Conservation (phyloP, 345 rosid genomes). For the Corchorus olitorius region DNA sequence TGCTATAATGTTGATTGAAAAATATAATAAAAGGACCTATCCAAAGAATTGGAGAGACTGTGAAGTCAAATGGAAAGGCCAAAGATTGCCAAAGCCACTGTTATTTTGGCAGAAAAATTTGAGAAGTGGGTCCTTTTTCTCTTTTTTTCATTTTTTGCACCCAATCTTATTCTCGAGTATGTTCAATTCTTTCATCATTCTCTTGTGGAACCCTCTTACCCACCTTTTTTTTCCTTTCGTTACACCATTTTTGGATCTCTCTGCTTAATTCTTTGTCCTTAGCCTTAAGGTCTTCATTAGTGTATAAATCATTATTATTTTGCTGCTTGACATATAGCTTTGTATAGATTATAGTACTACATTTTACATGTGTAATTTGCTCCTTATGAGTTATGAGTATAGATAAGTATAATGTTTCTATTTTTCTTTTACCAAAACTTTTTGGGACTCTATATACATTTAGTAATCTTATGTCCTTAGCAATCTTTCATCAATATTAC, state of each 20-base stretch:
- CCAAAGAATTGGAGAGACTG: conserved; percentile 6
- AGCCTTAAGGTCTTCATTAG: background rate
- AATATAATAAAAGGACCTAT: conserved; percentile 11
- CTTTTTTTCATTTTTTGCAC: conserved; percentile 8
- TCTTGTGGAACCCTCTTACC: conserved; percentile 44
- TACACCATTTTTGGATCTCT: conserved; percentile 27
- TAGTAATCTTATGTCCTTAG: too few species aligned
- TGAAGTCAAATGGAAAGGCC: conserved; percentile 39
- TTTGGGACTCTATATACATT: too few species aligned
- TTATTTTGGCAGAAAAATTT: conserved; percentile 16
- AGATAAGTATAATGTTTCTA: too few species aligned
- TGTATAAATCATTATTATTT: background rate
- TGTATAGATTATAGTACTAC: too few species aligned
- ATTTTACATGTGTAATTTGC: too few species aligned
- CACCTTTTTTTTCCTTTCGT: conserved; percentile 19
- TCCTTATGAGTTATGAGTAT: too few species aligned
- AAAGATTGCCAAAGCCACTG: conserved; percentile 8
- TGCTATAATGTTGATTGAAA: conserved; percentile 12
- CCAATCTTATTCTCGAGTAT: conserved; percentile 30
- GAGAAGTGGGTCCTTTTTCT: conserved; percentile 25
- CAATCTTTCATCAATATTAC: too few species aligned
- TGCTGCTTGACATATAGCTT: too few species aligned
- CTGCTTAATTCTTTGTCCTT: conserved; percentile 4
- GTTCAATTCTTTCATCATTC: conserved; percentile 78
- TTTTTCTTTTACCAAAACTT: too few species aligned